Evolutionary conservation across 1,139 yeast species (phyloP).

Genomic region (Geotrichum citri-aurantii): DNA sequence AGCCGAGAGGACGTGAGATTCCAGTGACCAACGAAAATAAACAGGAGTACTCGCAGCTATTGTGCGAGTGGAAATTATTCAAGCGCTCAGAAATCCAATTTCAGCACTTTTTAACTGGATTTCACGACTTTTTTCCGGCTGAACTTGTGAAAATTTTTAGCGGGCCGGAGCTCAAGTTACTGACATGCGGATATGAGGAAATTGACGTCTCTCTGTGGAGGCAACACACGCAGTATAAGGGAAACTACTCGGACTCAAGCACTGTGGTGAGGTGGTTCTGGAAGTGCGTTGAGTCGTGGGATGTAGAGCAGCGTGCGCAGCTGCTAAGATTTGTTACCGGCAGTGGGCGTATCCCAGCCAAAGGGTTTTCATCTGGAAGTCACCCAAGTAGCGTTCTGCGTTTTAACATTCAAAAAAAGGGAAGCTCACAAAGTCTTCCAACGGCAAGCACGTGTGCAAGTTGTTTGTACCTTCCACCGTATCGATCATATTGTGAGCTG

Average conservation of each 20-base stretch:
- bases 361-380: slow-evolving; percentile 98
- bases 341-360: slow-evolving; percentile 96
- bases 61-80: slow-evolving; percentile 92
- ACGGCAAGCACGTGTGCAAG: slow-evolving; percentile 94
- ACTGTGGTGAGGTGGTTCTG: slow-evolving; percentile 98
- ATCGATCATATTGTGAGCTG: slow-evolving; percentile 64
- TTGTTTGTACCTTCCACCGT: slow-evolving; percentile 86
- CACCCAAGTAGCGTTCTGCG: slow-evolving; percentile 98
- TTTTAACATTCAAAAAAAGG: slow-evolving; percentile 95
- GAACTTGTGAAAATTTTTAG: slow-evolving; percentile 94
- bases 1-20: slow-evolving; percentile 77
- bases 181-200: slow-evolving; percentile 96
- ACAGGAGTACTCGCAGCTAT: slow-evolving; percentile 88
- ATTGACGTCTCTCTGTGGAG: slow-evolving; percentile 98
- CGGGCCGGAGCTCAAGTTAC: slow-evolving; percentile 90
- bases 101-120: slow-evolving; percentile 92
- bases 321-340: slow-evolving; percentile 95
- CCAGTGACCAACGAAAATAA: slow-evolving; percentile 93
- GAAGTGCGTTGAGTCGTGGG: slow-evolving; percentile 91
- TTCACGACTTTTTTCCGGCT: slow-evolving; percentile 94
- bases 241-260: slow-evolving; percentile 94
- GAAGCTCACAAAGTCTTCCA: slow-evolving; percentile 87
- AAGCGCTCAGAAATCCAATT: slow-evolving; percentile 93
- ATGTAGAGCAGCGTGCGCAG: slow-evolving; percentile 92
- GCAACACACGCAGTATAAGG: slow-evolving; percentile 84